Percentiles rank a stretch among this genome's conserved stretches.
Evolutionary conservation across 1,284 basidiomycete species (phyloP).

Genomic region (Melampsora larici-populina): DNA sequence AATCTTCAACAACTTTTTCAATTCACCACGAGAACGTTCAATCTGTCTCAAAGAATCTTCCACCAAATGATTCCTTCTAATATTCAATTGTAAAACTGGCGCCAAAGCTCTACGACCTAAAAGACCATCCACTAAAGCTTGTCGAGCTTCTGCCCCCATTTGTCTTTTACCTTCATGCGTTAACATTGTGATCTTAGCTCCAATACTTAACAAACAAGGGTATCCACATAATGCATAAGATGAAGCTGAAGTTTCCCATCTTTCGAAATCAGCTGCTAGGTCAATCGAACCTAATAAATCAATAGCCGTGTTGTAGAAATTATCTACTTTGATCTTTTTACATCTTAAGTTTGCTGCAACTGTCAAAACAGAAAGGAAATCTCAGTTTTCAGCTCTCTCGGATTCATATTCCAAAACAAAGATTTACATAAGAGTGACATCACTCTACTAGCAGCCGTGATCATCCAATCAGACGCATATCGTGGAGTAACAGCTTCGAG

Average conservation of each 20-base stretch:
- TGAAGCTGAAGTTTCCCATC: constrained; percentile 28
- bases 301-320: constrained; percentile 19
- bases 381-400: neutral
- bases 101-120: constrained; percentile 37
- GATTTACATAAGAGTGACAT: constrained; percentile 26
- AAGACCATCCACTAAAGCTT: constrained; percentile 46
- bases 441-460: constrained; percentile 20
- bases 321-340: constrained; percentile 5
- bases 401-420: neutral
- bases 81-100: constrained; percentile 46
- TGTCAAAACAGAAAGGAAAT: neutral
- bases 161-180: constrained; percentile 48
- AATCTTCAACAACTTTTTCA: constrained; percentile 48
- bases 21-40: constrained; percentile 25
- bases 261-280: constrained; percentile 22
- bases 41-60: constrained; percentile 48
- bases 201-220: constrained; percentile 49
- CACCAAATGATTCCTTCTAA: constrained; percentile 47
- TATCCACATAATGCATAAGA: constrained; percentile 49
- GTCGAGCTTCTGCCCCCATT: constrained; percentile 45
- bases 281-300: constrained; percentile 21
- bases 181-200: constrained; percentile 48
- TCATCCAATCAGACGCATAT: constrained; percentile 27
- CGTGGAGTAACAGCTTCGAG: neutral
- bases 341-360: constrained; percentile 13